phyloP scores from a whole-genome alignment of 2,329 filamentous ascomycete species.

The Fusarium sarcochroum region DNA sequence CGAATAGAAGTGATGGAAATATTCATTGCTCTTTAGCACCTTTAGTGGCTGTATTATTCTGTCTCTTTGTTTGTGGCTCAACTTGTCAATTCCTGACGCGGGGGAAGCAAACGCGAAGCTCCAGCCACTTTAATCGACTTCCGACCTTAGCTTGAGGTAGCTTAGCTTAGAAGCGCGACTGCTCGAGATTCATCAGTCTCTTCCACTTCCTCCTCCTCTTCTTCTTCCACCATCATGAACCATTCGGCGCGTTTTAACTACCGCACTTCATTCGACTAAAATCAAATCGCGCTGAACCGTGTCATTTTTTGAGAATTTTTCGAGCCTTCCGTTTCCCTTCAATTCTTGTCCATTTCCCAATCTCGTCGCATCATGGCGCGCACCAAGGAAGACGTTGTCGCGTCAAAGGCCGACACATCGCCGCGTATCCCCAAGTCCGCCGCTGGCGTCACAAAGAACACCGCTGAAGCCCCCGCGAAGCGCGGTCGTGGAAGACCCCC shows the following conservation, averaged over 20 bases:
- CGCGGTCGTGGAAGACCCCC: slow-evolving; percentile 59
- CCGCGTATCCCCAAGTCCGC: slow-evolving; percentile 48
- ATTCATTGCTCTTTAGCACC: background rate
- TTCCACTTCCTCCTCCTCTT: slow-evolving; percentile 10
- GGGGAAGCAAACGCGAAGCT: slow-evolving; percentile 27
- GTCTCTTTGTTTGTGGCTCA: background rate
- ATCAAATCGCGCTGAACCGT: slow-evolving; percentile 2
- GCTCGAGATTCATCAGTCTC: slow-evolving; percentile 11
- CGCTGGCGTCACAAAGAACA: slow-evolving; percentile 57
- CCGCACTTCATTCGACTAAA: background rate
- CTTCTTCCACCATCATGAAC: slow-evolving; percentile 24
- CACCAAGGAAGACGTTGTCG: slow-evolving; percentile 51
- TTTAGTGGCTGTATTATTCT: slow-evolving; percentile 15
- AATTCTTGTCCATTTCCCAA: slow-evolving; percentile 3
- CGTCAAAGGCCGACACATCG: slow-evolving; percentile 35
- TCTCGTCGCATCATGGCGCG: slow-evolving; percentile 49
- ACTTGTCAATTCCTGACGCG: slow-evolving; percentile 4
- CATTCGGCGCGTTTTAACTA: slow-evolving; percentile 8
- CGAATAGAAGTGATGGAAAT: slow-evolving; percentile 18
- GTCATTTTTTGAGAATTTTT: slow-evolving; percentile 35
- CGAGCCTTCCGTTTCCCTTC: background rate
- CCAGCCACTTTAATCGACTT: slow-evolving; percentile 35
- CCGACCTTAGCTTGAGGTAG: background rate
- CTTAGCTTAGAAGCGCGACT: slow-evolving; percentile 17
- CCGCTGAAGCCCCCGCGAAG: slow-evolving; percentile 56